Evolutionary conservation across 352 stramenopile genomes (phyloP).

Genomic region (Thraustochytrium striatum): DNA sequence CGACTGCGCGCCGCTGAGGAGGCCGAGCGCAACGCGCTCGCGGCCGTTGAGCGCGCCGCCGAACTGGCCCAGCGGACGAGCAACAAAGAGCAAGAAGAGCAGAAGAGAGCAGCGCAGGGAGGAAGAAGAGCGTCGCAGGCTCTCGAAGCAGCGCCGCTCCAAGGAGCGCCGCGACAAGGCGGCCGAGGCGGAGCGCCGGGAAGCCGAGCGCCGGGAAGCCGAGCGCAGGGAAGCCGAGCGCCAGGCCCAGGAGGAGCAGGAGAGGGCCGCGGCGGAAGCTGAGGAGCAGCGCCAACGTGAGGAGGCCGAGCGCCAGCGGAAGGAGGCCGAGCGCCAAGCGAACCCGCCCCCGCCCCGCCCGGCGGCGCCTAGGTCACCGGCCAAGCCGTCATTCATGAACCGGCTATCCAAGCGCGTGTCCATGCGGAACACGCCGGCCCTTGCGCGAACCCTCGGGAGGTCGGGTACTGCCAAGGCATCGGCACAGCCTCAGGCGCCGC

Average conservation of each 20-base stretch:
- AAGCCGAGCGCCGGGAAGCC: too few species aligned
- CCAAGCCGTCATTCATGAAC: not conserved
- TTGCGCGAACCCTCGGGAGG: too few species aligned
- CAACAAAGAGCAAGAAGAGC: too few species aligned
- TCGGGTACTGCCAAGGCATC: too few species aligned
- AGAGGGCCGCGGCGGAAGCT: not conserved
- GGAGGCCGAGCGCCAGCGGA: not conserved
- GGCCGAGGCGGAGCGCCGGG: not conserved
- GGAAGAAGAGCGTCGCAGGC: not conserved
- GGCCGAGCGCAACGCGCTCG: not conserved
- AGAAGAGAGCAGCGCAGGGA: not conserved
- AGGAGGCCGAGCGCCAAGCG: not conserved
- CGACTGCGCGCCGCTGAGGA: not conserved
- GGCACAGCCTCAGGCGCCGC: too few species aligned
- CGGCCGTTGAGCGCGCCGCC: not conserved
- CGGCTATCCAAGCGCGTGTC: not conserved
- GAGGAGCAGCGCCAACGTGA: not conserved
- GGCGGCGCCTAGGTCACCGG: too few species aligned
- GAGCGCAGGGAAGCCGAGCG: too few species aligned
- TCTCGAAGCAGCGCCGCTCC: not conserved
- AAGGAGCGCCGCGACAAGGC: conserved; percentile 4
- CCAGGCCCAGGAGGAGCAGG: not conserved
- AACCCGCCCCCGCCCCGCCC: too few species aligned
- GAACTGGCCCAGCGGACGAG: not conserved
- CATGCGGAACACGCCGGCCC: too few species aligned